These are phyloP conservation scores for Hippophae tibetana DNA, from an alignment of 306 rosid genomes.

Conservation along the genomic window DNA sequence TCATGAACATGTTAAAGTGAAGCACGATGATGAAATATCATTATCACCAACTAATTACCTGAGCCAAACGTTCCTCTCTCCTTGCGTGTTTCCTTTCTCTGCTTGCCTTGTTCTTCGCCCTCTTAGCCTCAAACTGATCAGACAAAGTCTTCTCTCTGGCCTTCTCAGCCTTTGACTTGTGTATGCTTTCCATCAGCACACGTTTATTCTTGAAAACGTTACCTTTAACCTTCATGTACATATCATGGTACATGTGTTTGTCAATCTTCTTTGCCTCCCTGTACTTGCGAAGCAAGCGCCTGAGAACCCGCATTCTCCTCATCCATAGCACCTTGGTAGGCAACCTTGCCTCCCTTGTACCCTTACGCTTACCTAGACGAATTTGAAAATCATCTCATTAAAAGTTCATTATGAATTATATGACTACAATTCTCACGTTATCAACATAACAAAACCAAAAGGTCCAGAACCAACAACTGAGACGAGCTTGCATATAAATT, in stretches of 20 bases:
- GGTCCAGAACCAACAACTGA: not conserved
- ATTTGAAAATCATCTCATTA: not conserved
- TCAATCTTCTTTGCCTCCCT: slow-evolving; percentile 85
- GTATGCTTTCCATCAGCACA: slow-evolving; percentile 94
- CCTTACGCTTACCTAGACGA: slow-evolving; percentile 72
- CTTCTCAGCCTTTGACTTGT: slow-evolving; percentile 94
- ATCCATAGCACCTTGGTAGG: slow-evolving; percentile 94
- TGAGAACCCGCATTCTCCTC: slow-evolving; percentile 96
- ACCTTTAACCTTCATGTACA: slow-evolving; percentile 99
- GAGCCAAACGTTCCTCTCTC: slow-evolving; percentile 92
- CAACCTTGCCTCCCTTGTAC: slow-evolving; percentile 95
- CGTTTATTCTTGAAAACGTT: slow-evolving; percentile 94
- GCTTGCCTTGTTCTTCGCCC: slow-evolving; percentile 97
- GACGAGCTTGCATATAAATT: not conserved
- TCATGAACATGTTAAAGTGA: not conserved
- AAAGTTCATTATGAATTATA: not conserved
- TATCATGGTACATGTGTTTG: slow-evolving; percentile 96
- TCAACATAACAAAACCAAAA: too few relatives aligned
- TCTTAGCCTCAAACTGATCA: slow-evolving; percentile 88
- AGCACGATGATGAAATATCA: not conserved
- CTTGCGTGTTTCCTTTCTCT: slow-evolving; percentile 77
- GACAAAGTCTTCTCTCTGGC: slow-evolving; percentile 91
- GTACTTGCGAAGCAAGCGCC: slow-evolving; percentile 93
- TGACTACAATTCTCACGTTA: not conserved
- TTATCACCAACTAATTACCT: slow-evolving; percentile 23